Base-by-base conservation (phyloP, 495 filamentous ascomycete species). In the Penicillium pancosmium region DNA sequence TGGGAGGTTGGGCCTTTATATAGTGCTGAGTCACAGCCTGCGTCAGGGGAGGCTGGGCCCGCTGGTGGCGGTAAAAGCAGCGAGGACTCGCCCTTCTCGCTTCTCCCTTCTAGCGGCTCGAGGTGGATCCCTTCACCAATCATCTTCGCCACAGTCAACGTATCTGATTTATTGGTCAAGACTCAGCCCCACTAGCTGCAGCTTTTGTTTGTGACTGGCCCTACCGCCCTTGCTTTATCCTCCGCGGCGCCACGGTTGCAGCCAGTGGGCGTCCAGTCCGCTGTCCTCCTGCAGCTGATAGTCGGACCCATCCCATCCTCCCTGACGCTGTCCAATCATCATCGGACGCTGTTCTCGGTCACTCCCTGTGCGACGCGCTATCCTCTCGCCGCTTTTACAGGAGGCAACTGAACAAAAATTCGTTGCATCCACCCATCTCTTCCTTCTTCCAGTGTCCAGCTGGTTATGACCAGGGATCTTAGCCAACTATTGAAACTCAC, bases 1-100 rank as follows among this genome's bases (percentile, higher is more conserved):
- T 69, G 76, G 77, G 76, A 78, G 76, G 70, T 71, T 72, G 73
- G 69, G 62, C 62, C 75, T 71, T 78, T 78, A 73, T 78, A 80
- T 80, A 78, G 72, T 70, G 70, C 69, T 74, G 74, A 76, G 53
- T 73, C 73, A 73, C 65, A 56, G 65, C 63, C 54, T 46, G 61
- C 63, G 61, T 69, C 73, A 70, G 75, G 73, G 74, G 68, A 73
- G 68, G 74, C 73, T 75, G 71, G 73, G 62, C 65, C 71, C 59
- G 57, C 63, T 65, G 66, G 69, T 68, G 75, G 75, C 72, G 74
- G 66, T 65, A 72, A 79, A 78, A 77, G 70, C 77, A 75, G 77
- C 73, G 64, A 61, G 41, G 55, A 52, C 9, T 43, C n/a, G 19
- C 21, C 21, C 21, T 56, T 64, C 56, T 60, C 64, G 67, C 54